Evolutionary conservation across 2,329 filamentous ascomycete species (phyloP).

Genomic region (Aspergillus ochraceoroseus): DNA sequence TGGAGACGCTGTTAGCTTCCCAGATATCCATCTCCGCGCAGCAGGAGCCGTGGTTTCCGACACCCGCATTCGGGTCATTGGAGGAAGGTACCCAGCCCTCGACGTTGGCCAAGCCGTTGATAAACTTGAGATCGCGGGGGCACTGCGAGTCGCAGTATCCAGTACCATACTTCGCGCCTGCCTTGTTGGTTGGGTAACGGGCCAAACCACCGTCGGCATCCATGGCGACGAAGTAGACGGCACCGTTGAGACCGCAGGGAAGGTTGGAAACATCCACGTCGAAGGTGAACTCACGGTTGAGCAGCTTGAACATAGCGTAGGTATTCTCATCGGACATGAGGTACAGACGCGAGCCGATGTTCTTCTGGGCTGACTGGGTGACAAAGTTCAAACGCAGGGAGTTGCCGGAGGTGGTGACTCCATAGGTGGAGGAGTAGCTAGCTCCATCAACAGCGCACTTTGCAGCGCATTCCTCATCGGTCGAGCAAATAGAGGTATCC

Average conservation of each 20-base stretch:
- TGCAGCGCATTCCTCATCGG: conserved; percentile 48
- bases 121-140: conserved; percentile 47
- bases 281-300: conserved; percentile 66
- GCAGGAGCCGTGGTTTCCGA: conserved; percentile 55
- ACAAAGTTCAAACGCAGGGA: conserved; percentile 49
- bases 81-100: conserved; percentile 50
- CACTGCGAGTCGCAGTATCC: conserved; percentile 63
- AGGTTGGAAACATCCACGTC: conserved; percentile 66
- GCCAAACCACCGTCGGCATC: conserved; percentile 55
- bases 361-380: conserved; percentile 35
- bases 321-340: conserved; percentile 58
- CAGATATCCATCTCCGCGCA: conserved; percentile 66
- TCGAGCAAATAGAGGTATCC: conserved; percentile 48
- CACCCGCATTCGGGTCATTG: conserved; percentile 53
- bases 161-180: conserved; percentile 57
- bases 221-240: conserved; percentile 62
- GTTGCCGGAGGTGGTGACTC: conserved; percentile 49
- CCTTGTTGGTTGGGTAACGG: conserved; percentile 51
- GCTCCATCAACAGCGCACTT: conserved; percentile 57
- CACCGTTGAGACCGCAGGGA: conserved; percentile 66
- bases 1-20: conserved; percentile 64
- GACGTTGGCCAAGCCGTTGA: conserved; percentile 51
- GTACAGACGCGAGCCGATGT: conserved; percentile 55
- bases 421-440: conserved; percentile 51
- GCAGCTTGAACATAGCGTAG: conserved; percentile 62